Evolutionary conservation across 257 asterid species (phyloP).

Genomic region (Jasminum sambac): DNA sequence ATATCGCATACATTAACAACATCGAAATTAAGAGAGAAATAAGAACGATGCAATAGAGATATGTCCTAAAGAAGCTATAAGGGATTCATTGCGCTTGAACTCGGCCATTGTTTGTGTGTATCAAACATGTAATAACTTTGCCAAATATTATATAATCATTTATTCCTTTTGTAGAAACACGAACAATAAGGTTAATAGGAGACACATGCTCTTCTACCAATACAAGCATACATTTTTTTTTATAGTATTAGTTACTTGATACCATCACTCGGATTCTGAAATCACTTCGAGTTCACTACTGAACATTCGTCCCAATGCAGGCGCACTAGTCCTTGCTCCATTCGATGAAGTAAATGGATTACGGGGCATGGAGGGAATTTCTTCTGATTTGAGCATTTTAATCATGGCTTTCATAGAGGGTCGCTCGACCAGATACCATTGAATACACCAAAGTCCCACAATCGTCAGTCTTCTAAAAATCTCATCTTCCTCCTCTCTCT

Average conservation of each 20-base stretch:
- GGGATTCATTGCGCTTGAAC: no score
- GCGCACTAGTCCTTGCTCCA: background rate
- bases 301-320: background rate
- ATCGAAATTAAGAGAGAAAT: no score
- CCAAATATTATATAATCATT: no score
- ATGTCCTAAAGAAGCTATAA: no score
- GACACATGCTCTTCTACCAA: no score
- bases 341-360: background rate
- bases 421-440: conserved; percentile 29
- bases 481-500: background rate
- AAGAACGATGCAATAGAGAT: no score
- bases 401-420: conserved; percentile 36
- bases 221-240: no score
- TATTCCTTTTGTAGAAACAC: no score
- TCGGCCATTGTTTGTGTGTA: no score
- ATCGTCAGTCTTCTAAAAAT: conserved; percentile 18
- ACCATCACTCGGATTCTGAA: background rate
- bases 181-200: no score
- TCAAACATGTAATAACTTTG: no score
- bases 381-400: conserved; percentile 38
- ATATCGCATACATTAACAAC: conserved; percentile 14
- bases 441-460: conserved; percentile 28
- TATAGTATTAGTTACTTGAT: no score
- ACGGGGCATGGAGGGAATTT: background rate
- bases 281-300: background rate